Conservation (phyloP, 192 early-diverging fungal species). For the Radiomyces spectabilis region DNA sequence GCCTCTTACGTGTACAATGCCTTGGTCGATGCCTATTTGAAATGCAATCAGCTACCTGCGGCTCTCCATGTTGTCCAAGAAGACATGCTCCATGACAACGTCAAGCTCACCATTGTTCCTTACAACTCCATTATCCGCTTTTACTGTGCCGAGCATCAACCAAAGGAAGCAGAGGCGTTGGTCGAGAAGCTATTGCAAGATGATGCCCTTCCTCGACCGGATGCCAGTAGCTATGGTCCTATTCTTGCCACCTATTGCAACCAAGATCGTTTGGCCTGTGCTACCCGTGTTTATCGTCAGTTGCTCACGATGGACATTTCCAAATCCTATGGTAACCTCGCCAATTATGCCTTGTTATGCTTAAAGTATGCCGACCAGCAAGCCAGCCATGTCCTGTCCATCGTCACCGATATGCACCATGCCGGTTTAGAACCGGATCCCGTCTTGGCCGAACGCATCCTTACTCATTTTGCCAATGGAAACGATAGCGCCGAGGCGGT, state of each 20-base stretch:
- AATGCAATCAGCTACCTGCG: constrained; percentile 15
- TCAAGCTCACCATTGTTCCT: constrained; percentile 16
- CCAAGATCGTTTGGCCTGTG: background rate
- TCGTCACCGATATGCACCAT: constrained; percentile 18
- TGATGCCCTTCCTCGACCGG: constrained; percentile 13
- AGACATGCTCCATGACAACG: constrained; percentile 18
- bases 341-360: constrained; percentile 24
- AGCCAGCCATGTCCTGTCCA: background rate
- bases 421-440: constrained; percentile 21
- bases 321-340: constrained; percentile 26
- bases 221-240: constrained; percentile 26
- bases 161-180: constrained; percentile 13
- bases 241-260: constrained; percentile 17
- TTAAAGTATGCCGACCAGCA: background rate
- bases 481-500: constrained; percentile 5
- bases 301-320: constrained; percentile 21
- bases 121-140: constrained; percentile 30
- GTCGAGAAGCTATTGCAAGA: constrained; percentile 9
- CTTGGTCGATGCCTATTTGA: constrained; percentile 28
- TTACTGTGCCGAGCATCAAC: constrained; percentile 9
- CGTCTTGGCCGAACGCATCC: constrained; percentile 9
- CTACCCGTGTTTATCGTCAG: constrained; percentile 14
- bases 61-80: constrained; percentile 19
- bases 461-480: background rate
- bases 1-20: constrained; percentile 28